These are phyloP conservation scores for Fusarium buharicum DNA, from an alignment of 2,329 filamentous ascomycete genomes.

Conservation along the genomic window DNA sequence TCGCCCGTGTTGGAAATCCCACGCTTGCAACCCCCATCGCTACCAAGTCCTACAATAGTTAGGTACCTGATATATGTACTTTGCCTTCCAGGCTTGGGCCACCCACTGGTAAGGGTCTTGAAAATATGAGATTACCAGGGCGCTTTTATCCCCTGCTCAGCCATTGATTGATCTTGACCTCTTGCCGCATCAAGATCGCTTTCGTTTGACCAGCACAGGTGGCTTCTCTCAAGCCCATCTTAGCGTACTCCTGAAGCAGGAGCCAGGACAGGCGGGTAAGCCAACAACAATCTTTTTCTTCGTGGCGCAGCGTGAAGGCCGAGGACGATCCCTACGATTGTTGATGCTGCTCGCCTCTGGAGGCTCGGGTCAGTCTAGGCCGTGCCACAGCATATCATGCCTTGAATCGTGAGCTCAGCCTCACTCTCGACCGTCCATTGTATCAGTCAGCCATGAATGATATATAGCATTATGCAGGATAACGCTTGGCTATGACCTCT, in stretches of 20 bases:
- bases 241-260: constrained; percentile 7
- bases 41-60: constrained; percentile 10
- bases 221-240: constrained; percentile 5
- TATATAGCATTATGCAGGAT: too few species aligned
- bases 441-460: not conserved
- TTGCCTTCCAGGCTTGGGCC: constrained; percentile 13
- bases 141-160: constrained; percentile 13
- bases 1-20: constrained; percentile 18
- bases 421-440: not conserved
- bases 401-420: constrained; percentile 8
- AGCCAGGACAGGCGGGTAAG: not conserved
- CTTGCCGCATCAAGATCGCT: constrained; percentile 9
- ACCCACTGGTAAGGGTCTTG: constrained; percentile 17
- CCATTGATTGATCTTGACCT: constrained; percentile 25
- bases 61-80: not conserved
- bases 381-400: constrained; percentile 20
- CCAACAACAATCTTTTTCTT: not conserved
- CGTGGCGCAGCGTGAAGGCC: constrained; percentile 2
- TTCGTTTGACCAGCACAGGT: constrained; percentile 8
- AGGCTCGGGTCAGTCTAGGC: constrained; percentile 20
- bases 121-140: constrained; percentile 33
- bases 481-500: too few species aligned
- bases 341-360: constrained; percentile 6
- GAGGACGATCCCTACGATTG: constrained; percentile 9
- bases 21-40: constrained; percentile 28